Evolutionary conservation across 768 basidiomycete species (phyloP).

Genomic region (Basidioascus undulatus): DNA sequence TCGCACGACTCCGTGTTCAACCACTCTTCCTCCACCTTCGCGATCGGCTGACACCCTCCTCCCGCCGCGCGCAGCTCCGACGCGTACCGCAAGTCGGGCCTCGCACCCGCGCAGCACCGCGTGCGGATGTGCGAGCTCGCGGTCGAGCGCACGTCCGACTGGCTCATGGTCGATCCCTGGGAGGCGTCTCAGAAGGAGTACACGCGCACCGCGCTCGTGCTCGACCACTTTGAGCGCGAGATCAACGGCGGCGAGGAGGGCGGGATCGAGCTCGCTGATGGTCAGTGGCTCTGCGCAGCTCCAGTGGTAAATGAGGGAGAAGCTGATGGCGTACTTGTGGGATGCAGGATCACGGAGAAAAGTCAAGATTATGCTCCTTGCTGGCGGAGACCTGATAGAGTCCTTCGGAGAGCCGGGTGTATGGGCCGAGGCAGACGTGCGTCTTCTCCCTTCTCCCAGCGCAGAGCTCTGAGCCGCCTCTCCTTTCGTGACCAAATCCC

Average conservation of each 20-base stretch:
- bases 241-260: conserved; percentile 57
- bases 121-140: conserved; percentile 49
- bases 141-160: conserved; percentile 66
- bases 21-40: not conserved
- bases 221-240: conserved; percentile 91
- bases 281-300: conserved; percentile 15
- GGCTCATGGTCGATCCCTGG: conserved; percentile 97
- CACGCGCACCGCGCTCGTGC: conserved; percentile 84
- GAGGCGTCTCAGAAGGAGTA: conserved; percentile 67
- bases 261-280: conserved; percentile 40
- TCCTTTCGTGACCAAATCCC: not conserved
- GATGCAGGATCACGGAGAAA: no score
- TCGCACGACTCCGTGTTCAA: not conserved
- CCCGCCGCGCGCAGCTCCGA: conserved; percentile 29
- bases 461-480: not conserved
- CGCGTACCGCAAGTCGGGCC: conserved; percentile 85
- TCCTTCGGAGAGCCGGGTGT: conserved; percentile 98
- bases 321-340: conserved; percentile 29
- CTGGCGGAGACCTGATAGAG: conserved; percentile 91
- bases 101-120: conserved; percentile 64
- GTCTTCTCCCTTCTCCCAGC: conserved; percentile 16
- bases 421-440: conserved; percentile 80
- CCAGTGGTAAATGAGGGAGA: conserved; percentile 4
- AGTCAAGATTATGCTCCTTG: conserved; percentile 75
- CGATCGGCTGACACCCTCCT: not conserved